Percentiles rank a stretch among this genome's conserved stretches.
Conservation (phyloP, 164 flowering plant species). For the Protea cynaroides region DNA sequence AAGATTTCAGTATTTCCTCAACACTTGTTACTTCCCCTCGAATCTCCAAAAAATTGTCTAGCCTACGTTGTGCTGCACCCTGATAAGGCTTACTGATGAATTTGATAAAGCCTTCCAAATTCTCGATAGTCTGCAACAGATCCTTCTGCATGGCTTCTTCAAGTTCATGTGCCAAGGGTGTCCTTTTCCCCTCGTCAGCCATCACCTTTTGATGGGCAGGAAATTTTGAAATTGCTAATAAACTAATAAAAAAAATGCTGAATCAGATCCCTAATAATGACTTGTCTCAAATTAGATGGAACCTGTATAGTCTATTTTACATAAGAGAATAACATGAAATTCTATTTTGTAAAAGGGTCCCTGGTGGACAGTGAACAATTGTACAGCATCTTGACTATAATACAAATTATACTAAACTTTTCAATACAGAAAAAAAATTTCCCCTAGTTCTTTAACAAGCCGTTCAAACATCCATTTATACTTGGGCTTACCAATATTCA, state of each 20-base stretch:
- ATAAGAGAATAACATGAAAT: no score
- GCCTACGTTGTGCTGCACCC: conserved; percentile 47
- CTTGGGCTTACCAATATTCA: no score
- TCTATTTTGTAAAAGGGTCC: no score
- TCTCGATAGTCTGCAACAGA: conserved; percentile 27
- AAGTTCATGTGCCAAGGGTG: conserved; percentile 62
- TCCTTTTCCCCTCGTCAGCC: conserved; percentile 60
- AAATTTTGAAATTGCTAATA: conserved; percentile 15
- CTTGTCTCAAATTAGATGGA: no score
- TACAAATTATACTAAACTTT: no score
- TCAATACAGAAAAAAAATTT: no score
- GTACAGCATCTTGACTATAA: no score
- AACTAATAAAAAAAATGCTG: neutral
- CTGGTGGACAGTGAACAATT: no score
- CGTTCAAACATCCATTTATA: no score
- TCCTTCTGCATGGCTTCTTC: conserved; percentile 85
- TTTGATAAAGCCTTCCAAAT: conserved; percentile 44
- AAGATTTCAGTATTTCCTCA: conserved; percentile 30
- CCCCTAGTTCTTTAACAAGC: no score
- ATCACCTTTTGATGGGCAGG: conserved; percentile 55
- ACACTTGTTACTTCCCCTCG: conserved; percentile 36
- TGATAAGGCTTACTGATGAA: conserved; percentile 40
- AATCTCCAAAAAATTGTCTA: conserved; percentile 29
- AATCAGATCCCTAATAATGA: no score
- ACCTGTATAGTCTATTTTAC: no score